Base-by-base conservation (phyloP, 208 protist species). In the Trypanosoma congolense region DNA sequence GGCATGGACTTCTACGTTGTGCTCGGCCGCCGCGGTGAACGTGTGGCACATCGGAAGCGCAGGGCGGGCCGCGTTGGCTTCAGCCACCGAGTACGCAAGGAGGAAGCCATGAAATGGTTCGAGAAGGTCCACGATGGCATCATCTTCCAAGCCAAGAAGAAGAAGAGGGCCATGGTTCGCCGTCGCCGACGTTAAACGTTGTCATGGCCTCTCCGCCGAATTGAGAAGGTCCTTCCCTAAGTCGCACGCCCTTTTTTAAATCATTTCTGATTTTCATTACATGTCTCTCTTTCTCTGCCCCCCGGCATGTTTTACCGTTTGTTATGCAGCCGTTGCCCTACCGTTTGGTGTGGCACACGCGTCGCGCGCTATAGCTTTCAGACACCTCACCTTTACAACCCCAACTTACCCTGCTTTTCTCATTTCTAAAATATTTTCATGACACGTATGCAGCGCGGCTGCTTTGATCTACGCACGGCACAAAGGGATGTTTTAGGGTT, bases 21-120 rank as follows among this genome's bases (percentile, higher is more conserved):
- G 51, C 93, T 99, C 53, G 79, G 83, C 38, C 93, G 98, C 73
- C 94, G 96, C 67, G 97, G 98, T 56, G 80, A 83, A 69, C 92
- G 98, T 63, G 97, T 99, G 28, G 62, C 88, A 38, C 74, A 92
- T 62, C 88, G 91, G 64, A 94, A 92, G 74, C 80, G 87, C 57
- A 65, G 66, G 45, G 61, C 61, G 60, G 26, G 55, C 56, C 71
- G 73, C 51, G 86, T 99, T 52, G 98, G 97, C 58, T 66, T 76
- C 46, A 43, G 61, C 29, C 98, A 99, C 75, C 75, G 71, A 30
- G 73, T 99, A 14, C 96, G 89, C 24, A 97, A 96, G 73, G 87
- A 97, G 43, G 98, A 99, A 62, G 81, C 98, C 60, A 97, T 98
- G 78, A 90, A 98, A 63, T 99, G 98, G 98, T 99, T 99, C 93